Conservation (phyloP, 2,329 filamentous ascomycete genomes). For the Neonectria magnoliae region DNA sequence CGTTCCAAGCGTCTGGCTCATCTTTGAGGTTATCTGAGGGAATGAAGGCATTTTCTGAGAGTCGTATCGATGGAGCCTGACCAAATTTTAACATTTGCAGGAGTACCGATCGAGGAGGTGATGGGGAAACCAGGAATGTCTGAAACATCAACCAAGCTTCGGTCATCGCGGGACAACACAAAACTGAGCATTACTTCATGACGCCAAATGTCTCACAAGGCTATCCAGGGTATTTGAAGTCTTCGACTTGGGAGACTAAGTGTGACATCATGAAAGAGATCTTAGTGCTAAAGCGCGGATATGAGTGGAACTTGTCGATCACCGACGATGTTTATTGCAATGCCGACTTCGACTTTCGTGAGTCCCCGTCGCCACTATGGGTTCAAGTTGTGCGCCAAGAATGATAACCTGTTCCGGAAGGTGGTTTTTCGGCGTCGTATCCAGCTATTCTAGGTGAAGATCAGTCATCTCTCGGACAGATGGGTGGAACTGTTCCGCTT, state of each 20-base stretch:
- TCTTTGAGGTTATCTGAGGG: no score
- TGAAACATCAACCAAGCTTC: neutral
- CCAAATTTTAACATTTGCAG: no score
- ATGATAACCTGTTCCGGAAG: neutral
- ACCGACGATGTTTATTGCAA: neutral
- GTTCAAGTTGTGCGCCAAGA: neutral
- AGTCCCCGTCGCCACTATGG: neutral
- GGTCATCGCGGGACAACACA: neutral
- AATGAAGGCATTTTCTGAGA: no score
- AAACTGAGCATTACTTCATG: neutral
- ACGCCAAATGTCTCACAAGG: neutral
- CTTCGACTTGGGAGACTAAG: neutral
- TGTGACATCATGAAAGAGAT: constrained; percentile 9
- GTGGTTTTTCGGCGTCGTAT: neutral
- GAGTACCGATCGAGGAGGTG: no score
- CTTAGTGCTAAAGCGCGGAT: neutral
- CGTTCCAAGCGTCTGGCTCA: no score
- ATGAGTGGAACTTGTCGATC: constrained; percentile 9
- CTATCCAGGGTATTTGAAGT: neutral
- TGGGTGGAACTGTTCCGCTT: neutral
- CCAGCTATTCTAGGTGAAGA: neutral
- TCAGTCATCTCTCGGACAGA: neutral
- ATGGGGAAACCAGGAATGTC: no score
- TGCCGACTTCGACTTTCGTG: neutral
- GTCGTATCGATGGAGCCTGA: no score